Conservation (phyloP, 352 stramenopile species). For the Globisporangium yorkense region DNA sequence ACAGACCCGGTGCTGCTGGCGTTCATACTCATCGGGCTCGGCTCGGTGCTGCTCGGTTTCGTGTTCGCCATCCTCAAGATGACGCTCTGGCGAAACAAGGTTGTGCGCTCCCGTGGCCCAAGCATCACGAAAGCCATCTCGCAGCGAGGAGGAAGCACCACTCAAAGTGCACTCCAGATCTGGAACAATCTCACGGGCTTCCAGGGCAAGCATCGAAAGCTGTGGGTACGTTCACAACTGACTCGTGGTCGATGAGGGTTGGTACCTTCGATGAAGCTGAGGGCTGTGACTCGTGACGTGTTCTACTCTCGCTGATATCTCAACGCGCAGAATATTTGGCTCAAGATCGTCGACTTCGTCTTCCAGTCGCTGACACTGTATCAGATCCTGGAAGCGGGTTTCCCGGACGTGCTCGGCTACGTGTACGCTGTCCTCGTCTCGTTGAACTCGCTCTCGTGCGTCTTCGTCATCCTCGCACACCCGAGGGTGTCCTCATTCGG, state of each 20-base stretch:
- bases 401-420: constrained; percentile 16
- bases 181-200: constrained; percentile 23
- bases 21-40: constrained; percentile 5
- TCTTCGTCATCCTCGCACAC: constrained; percentile 13
- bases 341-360: constrained; percentile 26
- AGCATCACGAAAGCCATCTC: constrained; percentile 1
- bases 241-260: too few species aligned
- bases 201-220: constrained; percentile 23
- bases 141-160: constrained; percentile 1
- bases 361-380: constrained; percentile 23
- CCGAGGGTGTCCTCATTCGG: constrained; percentile 18
- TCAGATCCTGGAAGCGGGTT: constrained; percentile 22
- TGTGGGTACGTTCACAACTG: constrained; percentile 20
- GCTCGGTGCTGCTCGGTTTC: constrained; percentile 11
- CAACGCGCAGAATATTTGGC: constrained; percentile 22
- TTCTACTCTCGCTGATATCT: too few species aligned
- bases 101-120: constrained; percentile 2
- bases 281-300: too few species aligned
- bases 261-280: too few species aligned
- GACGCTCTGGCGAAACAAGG: neutral
- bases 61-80: constrained; percentile 2
- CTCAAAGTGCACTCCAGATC: constrained; percentile 4
- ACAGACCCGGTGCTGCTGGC: constrained; percentile 7
- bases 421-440: constrained; percentile 17
- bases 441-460: constrained; percentile 21